phyloP scores from a whole-genome alignment of 495 filamentous ascomycete genomes.

The Penicillium cinerascens region DNA sequence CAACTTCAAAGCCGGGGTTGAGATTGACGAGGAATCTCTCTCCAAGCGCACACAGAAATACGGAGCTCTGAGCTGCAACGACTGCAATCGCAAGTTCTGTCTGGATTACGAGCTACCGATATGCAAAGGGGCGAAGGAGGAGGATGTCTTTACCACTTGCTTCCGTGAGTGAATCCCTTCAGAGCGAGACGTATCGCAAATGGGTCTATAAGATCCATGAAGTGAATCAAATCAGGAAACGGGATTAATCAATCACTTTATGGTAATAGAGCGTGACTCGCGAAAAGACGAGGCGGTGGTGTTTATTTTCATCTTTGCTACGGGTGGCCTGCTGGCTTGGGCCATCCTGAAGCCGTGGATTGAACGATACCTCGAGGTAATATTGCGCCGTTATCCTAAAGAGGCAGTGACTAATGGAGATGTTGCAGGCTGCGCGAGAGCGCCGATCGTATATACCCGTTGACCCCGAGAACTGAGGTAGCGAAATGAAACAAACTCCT shows the following conservation, averaged over 20 bases:
- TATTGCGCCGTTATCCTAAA: constrained; percentile 3
- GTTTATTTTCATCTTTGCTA: constrained; percentile 85
- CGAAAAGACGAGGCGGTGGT: constrained; percentile 88
- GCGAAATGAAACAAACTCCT: neutral
- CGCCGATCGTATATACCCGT: constrained; percentile 45
- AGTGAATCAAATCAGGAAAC: neutral
- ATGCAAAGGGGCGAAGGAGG: constrained; percentile 80
- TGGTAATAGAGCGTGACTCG: constrained; percentile 70
- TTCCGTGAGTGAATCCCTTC: constrained; percentile 58
- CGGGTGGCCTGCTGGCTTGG: constrained; percentile 76
- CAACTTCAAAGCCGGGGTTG: constrained; percentile 7
- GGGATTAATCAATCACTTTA: constrained; percentile 7
- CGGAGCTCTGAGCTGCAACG: constrained; percentile 59
- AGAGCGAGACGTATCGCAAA: neutral
- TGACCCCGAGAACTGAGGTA: constrained; percentile 21
- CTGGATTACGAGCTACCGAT: constrained; percentile 78
- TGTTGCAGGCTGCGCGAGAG: constrained; percentile 40
- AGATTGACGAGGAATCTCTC: constrained; percentile 4
- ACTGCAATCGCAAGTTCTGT: constrained; percentile 92
- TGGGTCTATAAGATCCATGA: neutral
- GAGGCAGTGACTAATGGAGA: constrained; percentile 7
- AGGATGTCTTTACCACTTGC: constrained; percentile 84
- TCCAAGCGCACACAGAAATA: constrained; percentile 30
- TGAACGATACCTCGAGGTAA: constrained; percentile 54
- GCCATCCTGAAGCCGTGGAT: constrained; percentile 68